Evolutionary conservation across 495 filamentous ascomycete genomes (phyloP).

Genomic region (Tuber aestivum): DNA sequence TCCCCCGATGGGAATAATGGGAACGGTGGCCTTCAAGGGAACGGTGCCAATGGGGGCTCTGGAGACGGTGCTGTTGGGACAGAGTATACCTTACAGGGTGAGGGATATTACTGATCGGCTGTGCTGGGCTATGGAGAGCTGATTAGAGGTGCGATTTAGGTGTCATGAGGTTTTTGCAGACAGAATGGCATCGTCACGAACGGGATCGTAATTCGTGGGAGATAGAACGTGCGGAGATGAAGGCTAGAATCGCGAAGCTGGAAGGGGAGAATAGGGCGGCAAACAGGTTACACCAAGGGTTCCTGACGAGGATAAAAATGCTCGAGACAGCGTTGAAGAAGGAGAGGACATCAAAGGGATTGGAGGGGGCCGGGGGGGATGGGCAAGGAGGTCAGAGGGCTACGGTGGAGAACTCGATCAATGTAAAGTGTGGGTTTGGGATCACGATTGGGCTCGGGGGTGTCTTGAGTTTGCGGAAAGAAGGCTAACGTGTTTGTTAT

Average conservation of each 20-base stretch:
- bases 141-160: conserved; percentile 51
- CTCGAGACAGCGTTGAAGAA: conserved; percentile 83
- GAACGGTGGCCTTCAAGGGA: conserved; percentile 20
- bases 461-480: conserved; percentile 4
- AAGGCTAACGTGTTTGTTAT: conserved; percentile 21
- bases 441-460: not conserved
- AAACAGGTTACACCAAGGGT: conserved; percentile 76
- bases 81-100: conserved; percentile 94
- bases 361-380: conserved; percentile 49
- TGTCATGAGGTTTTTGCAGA: conserved; percentile 98
- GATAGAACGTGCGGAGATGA: conserved; percentile 98
- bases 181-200: conserved; percentile 98
- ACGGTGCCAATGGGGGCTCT: conserved; percentile 27
- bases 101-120: conserved; percentile 44
- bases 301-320: conserved; percentile 83
- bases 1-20: conserved; percentile 34
- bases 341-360: conserved; percentile 45
- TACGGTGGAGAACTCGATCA: conserved; percentile 14
- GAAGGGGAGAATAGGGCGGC: conserved; percentile 81
- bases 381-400: conserved; percentile 47
- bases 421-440: conserved; percentile 31
- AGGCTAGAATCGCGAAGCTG: conserved; percentile 89
- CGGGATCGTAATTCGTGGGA: conserved; percentile 98
- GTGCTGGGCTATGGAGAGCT: conserved; percentile 2
- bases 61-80: conserved; percentile 53